phyloP scores from a whole-genome alignment of 495 filamentous ascomycete genomes.

The Penicillium odoratum region DNA sequence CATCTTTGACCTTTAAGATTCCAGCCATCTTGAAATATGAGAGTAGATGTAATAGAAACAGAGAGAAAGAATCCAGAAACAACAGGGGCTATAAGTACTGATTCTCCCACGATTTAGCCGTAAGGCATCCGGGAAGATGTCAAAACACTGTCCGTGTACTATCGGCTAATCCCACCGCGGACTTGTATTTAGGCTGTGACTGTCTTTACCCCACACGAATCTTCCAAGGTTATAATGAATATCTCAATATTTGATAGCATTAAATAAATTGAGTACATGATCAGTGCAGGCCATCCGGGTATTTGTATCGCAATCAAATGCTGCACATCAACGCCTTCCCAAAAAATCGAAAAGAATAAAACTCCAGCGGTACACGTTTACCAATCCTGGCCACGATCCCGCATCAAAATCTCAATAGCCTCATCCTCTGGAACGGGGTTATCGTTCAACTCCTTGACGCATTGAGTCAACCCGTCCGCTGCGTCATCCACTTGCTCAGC shows the following conservation, averaged over 20 bases:
- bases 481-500: constrained; percentile 50
- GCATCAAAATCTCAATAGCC: constrained; percentile 50
- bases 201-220: not conserved
- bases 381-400: constrained; percentile 52
- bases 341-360: constrained; percentile 4
- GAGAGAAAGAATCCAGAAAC: not conserved
- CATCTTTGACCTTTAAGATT: constrained; percentile 45
- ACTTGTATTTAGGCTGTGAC: constrained; percentile 16
- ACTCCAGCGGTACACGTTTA: constrained; percentile 16
- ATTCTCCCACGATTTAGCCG: constrained; percentile 2
- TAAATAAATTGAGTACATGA: not conserved
- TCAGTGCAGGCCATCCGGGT: constrained; percentile 22
- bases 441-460: constrained; percentile 50
- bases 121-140: not conserved
- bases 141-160: not conserved
- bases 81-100: constrained; percentile 9
- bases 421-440: constrained; percentile 49
- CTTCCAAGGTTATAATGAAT: not conserved
- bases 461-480: constrained; percentile 47
- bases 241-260: not conserved
- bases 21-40: constrained; percentile 28
- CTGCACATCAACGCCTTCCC: constrained; percentile 20
- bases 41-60: not conserved
- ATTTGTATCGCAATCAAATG: constrained; percentile 26
- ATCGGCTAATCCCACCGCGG: constrained; percentile 14